phyloP scores from a whole-genome alignment of 2,329 filamentous ascomycete genomes.

The Alternaria brassicae region DNA sequence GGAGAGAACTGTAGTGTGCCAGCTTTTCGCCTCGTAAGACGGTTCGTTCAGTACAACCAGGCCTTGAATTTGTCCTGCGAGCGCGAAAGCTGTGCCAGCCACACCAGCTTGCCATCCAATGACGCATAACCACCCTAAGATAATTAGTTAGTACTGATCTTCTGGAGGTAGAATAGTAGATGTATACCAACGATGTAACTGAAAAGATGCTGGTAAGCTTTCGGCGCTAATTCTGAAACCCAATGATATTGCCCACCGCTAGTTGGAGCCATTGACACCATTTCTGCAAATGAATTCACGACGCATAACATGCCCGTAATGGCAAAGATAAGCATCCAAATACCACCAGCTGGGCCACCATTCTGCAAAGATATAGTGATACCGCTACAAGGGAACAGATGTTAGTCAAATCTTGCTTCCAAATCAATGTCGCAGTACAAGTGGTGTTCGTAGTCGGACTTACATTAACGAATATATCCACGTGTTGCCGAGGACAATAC shows the following conservation, averaged over 20 bases:
- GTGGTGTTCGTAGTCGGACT: too few species aligned
- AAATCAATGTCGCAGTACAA: too few species aligned
- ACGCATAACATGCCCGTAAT: constrained; percentile 33
- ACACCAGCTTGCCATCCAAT: constrained; percentile 57
- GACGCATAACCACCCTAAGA: constrained; percentile 56
- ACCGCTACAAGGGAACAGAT: not conserved
- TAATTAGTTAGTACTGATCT: too few species aligned
- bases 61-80: constrained; percentile 52
- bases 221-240: not conserved
- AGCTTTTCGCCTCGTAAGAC: constrained; percentile 49
- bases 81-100: constrained; percentile 53
- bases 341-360: constrained; percentile 21
- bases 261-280: constrained; percentile 39
- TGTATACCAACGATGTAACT: too few species aligned
- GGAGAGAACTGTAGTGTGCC: constrained; percentile 58
- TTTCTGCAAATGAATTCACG: constrained; percentile 35
- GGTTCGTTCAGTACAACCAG: constrained; percentile 48
- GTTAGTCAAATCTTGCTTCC: not conserved
- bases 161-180: too few species aligned
- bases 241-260: not conserved
- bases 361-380: constrained; percentile 9
- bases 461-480: constrained; percentile 28
- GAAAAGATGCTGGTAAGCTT: not conserved
- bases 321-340: constrained; percentile 33
- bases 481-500: constrained; percentile 20